These are phyloP conservation scores for Tardiomyces digboiensis DNA, from an alignment of 1,139 yeast genomes.

Conservation along the genomic window DNA sequence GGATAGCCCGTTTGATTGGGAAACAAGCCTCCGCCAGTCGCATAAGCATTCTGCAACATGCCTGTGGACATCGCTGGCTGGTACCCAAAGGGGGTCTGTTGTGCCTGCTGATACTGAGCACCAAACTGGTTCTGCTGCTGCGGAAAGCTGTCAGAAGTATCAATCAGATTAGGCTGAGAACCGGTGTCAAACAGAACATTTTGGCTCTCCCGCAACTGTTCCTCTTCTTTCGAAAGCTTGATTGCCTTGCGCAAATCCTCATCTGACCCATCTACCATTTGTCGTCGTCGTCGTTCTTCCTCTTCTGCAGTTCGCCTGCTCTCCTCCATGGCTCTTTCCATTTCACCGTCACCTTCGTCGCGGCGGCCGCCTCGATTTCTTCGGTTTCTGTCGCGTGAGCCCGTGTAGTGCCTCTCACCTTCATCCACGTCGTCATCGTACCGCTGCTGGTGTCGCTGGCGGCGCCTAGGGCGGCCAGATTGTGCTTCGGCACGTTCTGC, in stretches of 20 bases:
- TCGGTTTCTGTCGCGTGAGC: slow-evolving; percentile 6
- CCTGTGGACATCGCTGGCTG: slow-evolving; percentile 20
- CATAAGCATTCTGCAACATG: slow-evolving; percentile 24
- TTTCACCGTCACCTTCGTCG: slow-evolving; percentile 66
- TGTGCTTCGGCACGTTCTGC: slow-evolving; percentile 43
- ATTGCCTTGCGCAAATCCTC: slow-evolving; percentile 76
- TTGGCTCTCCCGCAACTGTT: slow-evolving; percentile 33
- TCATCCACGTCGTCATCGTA: slow-evolving; percentile 9
- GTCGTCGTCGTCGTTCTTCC: slow-evolving; percentile 52
- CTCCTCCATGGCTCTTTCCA: slow-evolving; percentile 75
- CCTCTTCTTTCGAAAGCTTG: slow-evolving; percentile 80
- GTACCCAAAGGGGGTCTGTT: not conserved
- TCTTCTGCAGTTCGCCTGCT: slow-evolving; percentile 80
- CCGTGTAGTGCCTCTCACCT: slow-evolving; percentile 8
- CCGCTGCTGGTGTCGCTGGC: slow-evolving; percentile 3
- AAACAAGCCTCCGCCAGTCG: slow-evolving; percentile 11
- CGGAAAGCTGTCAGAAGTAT: slow-evolving; percentile 3
- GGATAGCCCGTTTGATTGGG: slow-evolving; percentile 1
- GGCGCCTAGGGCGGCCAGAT: slow-evolving; percentile 8
- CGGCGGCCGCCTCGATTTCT: slow-evolving; percentile 13
- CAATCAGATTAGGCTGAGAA: slow-evolving; percentile 5
- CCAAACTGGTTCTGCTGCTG: slow-evolving; percentile 25
- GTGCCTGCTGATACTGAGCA: slow-evolving; percentile 1
- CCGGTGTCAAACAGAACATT: slow-evolving; percentile 7
- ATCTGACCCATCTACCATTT: slow-evolving; percentile 34